These are phyloP conservation scores for Daldinia sp. DNA, from an alignment of 2,329 filamentous ascomycete species.

Conservation along the genomic window DNA sequence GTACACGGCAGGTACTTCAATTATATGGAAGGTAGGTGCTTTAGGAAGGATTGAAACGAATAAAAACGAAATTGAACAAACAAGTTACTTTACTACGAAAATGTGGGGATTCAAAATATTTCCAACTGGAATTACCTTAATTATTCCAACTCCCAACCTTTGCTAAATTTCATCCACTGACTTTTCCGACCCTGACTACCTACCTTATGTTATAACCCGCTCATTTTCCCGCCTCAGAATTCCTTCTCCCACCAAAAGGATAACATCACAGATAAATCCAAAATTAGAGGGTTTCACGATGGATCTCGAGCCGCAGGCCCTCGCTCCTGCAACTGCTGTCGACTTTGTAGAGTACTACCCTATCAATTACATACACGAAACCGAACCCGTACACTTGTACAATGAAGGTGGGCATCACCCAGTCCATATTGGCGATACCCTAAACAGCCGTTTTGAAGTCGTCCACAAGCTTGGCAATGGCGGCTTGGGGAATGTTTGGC, in stretches of 20 bases:
- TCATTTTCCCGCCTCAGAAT: no score
- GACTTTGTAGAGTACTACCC: slow-evolving; percentile 12
- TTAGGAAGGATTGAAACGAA: no score
- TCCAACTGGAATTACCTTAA: neutral
- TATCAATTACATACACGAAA: neutral
- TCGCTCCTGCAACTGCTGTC: neutral
- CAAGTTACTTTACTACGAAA: neutral
- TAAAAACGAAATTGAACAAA: neutral
- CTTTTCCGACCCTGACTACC: no score
- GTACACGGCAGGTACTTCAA: neutral
- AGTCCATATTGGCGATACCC: slow-evolving; percentile 24
- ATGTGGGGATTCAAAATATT: neutral
- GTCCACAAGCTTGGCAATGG: slow-evolving; percentile 36
- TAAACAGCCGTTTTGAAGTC: slow-evolving; percentile 26
- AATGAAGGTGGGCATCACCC: slow-evolving; percentile 34
- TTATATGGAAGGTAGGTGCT: no score
- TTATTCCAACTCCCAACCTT: neutral
- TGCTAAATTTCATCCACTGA: neutral
- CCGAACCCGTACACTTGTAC: slow-evolving; percentile 27
- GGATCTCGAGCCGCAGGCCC: no score
- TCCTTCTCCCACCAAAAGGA: no score
- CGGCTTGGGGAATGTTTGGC: slow-evolving; percentile 29
- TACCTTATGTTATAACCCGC: no score
- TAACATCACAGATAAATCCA: no score
- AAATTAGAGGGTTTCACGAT: no score